phyloP scores from a whole-genome alignment of 2,329 filamentous ascomycete genomes.

The Arthrobotrys pseudoclavata region DNA sequence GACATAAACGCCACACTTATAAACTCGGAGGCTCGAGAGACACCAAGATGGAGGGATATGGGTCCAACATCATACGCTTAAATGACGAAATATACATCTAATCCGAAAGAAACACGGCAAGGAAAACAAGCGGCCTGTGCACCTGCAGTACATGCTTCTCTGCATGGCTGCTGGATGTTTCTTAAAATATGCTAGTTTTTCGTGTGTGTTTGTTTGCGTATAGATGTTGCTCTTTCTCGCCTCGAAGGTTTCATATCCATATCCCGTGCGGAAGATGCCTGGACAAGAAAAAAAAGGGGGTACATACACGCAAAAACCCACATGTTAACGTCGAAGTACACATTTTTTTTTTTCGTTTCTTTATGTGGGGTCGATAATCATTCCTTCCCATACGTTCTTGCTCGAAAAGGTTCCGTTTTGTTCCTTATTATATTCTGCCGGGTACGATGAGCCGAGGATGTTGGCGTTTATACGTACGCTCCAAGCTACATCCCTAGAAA shows the following conservation, averaged over 20 bases:
- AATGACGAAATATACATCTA: conserved; percentile 24
- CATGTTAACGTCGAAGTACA: too few species aligned
- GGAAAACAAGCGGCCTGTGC: background rate
- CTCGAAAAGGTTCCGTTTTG: background rate
- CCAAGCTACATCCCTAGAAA: background rate
- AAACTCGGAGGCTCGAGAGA: conserved; percentile 7
- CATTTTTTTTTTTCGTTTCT: background rate
- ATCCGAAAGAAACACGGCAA: conserved; percentile 9
- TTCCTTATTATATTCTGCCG: background rate
- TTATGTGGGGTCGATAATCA: background rate
- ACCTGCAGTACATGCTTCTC: background rate
- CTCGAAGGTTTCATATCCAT: background rate
- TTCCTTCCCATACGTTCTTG: too few species aligned
- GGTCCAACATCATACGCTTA: background rate
- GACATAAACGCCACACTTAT: conserved; percentile 26
- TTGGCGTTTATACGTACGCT: background rate
- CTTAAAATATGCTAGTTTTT: conserved; percentile 8
- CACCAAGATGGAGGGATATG: background rate
- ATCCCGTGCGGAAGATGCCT: conserved; percentile 6
- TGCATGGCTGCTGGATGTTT: background rate
- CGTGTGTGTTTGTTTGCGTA: conserved; percentile 9
- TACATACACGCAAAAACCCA: too few species aligned
- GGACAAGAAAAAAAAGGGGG: background rate
- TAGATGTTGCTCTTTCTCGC: background rate
- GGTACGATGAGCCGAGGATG: background rate